phyloP scores from a whole-genome alignment of 495 filamentous ascomycete species.

The Penicillium lividum region DNA sequence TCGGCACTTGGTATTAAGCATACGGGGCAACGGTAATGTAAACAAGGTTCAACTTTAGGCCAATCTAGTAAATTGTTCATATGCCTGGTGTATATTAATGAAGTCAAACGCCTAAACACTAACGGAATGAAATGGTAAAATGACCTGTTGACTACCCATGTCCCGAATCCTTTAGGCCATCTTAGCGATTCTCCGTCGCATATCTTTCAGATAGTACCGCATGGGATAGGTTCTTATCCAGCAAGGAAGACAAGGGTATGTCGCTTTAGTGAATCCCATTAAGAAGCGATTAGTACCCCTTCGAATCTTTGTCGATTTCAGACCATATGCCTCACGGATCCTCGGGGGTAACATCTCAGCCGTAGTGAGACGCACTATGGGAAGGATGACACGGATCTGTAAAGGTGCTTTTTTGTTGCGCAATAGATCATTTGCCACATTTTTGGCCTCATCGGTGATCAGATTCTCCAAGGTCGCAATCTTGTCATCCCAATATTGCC shows the following conservation, averaged over 20 bases:
- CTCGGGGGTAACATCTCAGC: constrained; percentile 33
- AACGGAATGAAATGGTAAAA: neutral
- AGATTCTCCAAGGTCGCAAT: constrained; percentile 25
- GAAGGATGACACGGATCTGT: constrained; percentile 26
- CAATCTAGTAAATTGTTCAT: too few species aligned
- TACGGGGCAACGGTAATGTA: too few species aligned
- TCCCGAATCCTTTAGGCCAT: neutral
- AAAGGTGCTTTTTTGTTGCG: constrained; percentile 27
- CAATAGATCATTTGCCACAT: constrained; percentile 36
- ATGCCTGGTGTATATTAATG: too few species aligned
- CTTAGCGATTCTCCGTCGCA: constrained; percentile 30
- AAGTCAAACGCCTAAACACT: too few species aligned
- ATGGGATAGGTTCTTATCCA: constrained; percentile 35
- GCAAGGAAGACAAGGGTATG: constrained; percentile 33
- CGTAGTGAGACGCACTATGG: constrained; percentile 32
- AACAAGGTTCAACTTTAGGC: too few species aligned
- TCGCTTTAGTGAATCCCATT: constrained; percentile 24
- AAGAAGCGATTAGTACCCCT: constrained; percentile 18
- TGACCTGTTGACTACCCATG: too few species aligned
- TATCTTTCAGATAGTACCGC: constrained; percentile 42
- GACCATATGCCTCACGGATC: constrained; percentile 31
- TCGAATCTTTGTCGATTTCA: constrained; percentile 22
- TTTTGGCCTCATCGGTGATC: constrained; percentile 33
- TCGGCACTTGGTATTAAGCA: too few species aligned
- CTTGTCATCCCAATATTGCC: constrained; percentile 43